Evolutionary conservation across 2,329 filamentous ascomycete genomes (phyloP).

Genomic region (Ophiostoma fasciatum): DNA sequence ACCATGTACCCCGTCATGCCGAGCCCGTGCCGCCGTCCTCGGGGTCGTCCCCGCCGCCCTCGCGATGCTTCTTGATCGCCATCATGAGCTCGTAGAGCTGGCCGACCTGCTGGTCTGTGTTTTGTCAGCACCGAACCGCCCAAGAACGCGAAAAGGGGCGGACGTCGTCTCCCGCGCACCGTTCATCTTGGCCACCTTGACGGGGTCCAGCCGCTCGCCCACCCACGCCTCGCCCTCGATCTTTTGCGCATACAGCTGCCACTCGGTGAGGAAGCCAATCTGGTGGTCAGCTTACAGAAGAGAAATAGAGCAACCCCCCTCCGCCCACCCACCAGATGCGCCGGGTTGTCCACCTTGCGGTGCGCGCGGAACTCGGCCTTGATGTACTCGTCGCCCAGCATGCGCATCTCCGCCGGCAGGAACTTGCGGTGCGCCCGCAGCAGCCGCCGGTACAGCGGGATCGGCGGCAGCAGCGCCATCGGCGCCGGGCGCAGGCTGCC

Average conservation of each 20-base stretch:
- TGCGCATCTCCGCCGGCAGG: constrained; percentile 56
- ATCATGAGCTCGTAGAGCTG: constrained; percentile 93
- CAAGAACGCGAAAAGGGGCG: no score
- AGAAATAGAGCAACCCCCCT: not conserved
- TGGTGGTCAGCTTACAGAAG: constrained; percentile 20
- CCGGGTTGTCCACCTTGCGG: constrained; percentile 70
- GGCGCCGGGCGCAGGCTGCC: constrained; percentile 22
- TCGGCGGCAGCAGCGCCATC: constrained; percentile 67
- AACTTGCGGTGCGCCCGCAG: constrained; percentile 74
- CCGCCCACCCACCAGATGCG: constrained; percentile 57
- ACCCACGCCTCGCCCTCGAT: constrained; percentile 78
- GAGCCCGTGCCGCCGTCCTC: not conserved
- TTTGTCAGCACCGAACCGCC: constrained; percentile 7
- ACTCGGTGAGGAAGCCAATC: constrained; percentile 93
- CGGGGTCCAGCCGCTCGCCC: constrained; percentile 68
- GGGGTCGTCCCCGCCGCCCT: constrained; percentile 5
- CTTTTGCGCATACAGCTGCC: constrained; percentile 89
- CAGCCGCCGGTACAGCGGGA: constrained; percentile 77
- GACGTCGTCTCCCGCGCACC: no score
- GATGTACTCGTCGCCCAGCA: constrained; percentile 84
- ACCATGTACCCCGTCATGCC: not conserved
- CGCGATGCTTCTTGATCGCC: constrained; percentile 42
- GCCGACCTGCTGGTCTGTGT: constrained; percentile 72
- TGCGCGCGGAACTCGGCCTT: constrained; percentile 87
- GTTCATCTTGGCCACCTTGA: constrained; percentile 86